Conservation (phyloP, 2,329 filamentous ascomycete genomes). For the Pseudocercospora crystallina region DNA sequence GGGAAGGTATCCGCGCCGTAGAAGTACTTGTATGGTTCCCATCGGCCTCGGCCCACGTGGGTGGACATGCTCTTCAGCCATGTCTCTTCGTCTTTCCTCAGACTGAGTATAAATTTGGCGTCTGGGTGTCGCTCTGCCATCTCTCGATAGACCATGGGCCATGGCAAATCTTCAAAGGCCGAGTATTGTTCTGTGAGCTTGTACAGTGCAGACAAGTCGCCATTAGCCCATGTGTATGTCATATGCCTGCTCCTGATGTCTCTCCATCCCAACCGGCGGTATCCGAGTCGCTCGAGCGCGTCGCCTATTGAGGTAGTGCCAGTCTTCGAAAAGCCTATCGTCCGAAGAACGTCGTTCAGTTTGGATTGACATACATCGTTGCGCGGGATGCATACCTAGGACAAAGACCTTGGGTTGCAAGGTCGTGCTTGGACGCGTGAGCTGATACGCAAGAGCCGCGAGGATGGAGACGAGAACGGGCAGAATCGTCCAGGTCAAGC, state of each 20-base stretch:
- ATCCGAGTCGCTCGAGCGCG: slow-evolving; percentile 30
- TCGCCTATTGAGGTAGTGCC: slow-evolving; percentile 34
- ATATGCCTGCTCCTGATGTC: slow-evolving; percentile 33
- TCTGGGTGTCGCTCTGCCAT: slow-evolving; percentile 31
- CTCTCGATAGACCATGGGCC: slow-evolving; percentile 31
- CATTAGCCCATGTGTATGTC: slow-evolving; percentile 31
- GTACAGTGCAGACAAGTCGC: slow-evolving; percentile 23
- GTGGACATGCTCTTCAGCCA: slow-evolving; percentile 32
- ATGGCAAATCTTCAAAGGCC: slow-evolving; percentile 34
- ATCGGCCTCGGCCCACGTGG: slow-evolving; percentile 30
- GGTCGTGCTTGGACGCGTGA: slow-evolving; percentile 24
- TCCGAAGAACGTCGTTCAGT: too few relatives aligned
- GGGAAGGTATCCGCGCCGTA: slow-evolving; percentile 26
- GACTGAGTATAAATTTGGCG: slow-evolving; percentile 31
- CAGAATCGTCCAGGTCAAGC: slow-evolving; percentile 1
- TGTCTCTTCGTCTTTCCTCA: slow-evolving; percentile 31
- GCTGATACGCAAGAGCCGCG: slow-evolving; percentile 1
- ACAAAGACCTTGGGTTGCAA: slow-evolving; percentile 34
- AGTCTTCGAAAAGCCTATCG: slow-evolving; percentile 29
- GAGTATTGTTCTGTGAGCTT: slow-evolving; percentile 30
- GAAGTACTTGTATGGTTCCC: slow-evolving; percentile 27
- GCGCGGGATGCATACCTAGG: slow-evolving; percentile 12
- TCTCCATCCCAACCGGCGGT: slow-evolving; percentile 34
- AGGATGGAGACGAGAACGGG: not conserved
- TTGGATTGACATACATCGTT: too few relatives aligned